Evolutionary conservation across 345 rosid species (phyloP), one percentile per base, ranked within the genome.

Genomic region (Laguncularia racemosa): DNA sequence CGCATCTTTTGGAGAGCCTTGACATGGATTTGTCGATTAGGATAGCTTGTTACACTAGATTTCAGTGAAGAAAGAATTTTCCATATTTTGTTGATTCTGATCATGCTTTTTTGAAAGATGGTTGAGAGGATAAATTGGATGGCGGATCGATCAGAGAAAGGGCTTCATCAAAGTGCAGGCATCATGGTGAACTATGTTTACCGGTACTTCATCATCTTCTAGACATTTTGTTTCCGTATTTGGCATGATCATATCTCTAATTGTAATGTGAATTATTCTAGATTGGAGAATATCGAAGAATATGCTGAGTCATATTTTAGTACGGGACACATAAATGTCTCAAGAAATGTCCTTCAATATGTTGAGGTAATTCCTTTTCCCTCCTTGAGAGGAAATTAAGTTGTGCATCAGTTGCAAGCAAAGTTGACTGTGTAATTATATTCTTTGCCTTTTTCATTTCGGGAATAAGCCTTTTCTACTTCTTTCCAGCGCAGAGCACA

Each of bases 91-190:
- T 16, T 44, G 45, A 28, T 44, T 16, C 44, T 40, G 9, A 9
- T 6, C 5, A 23, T 33, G 1, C 1, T 6, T 10, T 33, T 33
- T 33, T 28, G 46, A 33, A 71, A 93, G 97, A 89, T 93, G 95
- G 76, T 89, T 23, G 91, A 89, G 66, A 85, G 96, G 75, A 73
- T 93, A 73, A 93, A 89, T 52, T 93, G 97, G 99, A 87, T 93
- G 97, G 97, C 95, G 2, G 90, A 87, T 66, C 64, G 40, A 49
- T 87, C 96, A 3, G 85, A 84, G 61, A 89, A 82, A 70, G 91
- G 90, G 46, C 71, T 84, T 56, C 51, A 50, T 28, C 96, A 85
- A 60, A 87, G 97, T 70, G 90, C 76, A 53, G 90, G 97, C 64
- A 81, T 89, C 53, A 87, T 89, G 97, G 97, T 87, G 56, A 93